These are phyloP conservation scores for Penicillium psychrofluorescens DNA, from an alignment of 495 filamentous ascomycete genomes.

Conservation along the genomic window DNA sequence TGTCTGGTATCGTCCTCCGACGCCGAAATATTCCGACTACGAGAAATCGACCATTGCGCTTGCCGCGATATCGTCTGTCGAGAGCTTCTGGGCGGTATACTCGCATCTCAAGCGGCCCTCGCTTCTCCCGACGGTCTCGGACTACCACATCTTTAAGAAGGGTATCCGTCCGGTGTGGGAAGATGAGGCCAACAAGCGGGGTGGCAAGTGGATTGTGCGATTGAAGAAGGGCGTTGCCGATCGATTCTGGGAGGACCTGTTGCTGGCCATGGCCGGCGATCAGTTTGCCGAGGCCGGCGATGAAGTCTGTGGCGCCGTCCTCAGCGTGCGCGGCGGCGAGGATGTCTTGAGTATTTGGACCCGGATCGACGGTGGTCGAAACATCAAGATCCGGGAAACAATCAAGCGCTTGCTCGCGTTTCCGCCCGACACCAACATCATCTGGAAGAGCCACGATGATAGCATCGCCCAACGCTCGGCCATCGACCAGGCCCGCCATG, in stretches of 20 bases:
- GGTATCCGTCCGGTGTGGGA: constrained; percentile 98
- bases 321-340: constrained; percentile 91
- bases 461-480: constrained; percentile 75
- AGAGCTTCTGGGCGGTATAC: constrained; percentile 93
- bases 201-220: constrained; percentile 94
- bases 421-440: constrained; percentile 80
- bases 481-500: constrained; percentile 75
- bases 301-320: constrained; percentile 88
- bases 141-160: constrained; percentile 97
- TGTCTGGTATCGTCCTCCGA: constrained; percentile 93
- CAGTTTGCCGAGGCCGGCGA: constrained; percentile 92
- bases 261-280: constrained; percentile 86
- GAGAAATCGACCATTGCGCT: constrained; percentile 91
- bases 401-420: constrained; percentile 83
- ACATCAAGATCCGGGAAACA: constrained; percentile 96
- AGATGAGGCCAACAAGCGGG: constrained; percentile 91
- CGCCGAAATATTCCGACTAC: constrained; percentile 95
- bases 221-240: constrained; percentile 95
- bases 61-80: constrained; percentile 70
- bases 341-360: constrained; percentile 98
- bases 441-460: constrained; percentile 86
- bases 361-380: constrained; percentile 79
- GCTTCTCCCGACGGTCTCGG: constrained; percentile 80
- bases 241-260: constrained; percentile 94
- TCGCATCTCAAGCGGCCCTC: constrained; percentile 86